A percentile compares a stretch with the other conserved stretches of the same genome.
Conservation (phyloP, 768 basidiomycete species). For the Phanerodontia chrysosporium region DNA sequence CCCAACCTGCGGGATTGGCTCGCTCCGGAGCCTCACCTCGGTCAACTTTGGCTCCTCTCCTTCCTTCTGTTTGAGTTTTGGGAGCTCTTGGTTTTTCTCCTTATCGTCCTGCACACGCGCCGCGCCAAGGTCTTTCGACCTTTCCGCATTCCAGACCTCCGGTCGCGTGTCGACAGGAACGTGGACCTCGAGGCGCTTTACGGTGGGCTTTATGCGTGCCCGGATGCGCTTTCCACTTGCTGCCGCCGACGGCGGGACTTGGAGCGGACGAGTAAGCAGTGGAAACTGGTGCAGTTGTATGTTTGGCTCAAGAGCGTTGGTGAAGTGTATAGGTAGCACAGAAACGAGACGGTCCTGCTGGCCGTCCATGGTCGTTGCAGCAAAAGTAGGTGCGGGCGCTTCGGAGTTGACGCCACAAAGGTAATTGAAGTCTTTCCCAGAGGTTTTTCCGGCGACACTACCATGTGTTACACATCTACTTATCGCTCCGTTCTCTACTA, state of each 20-base stretch:
- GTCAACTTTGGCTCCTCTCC: constrained; percentile 59
- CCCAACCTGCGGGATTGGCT: constrained; percentile 61
- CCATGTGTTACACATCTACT: too few relatives aligned
- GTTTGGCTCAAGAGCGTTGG: constrained; percentile 55
- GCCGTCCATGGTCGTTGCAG: constrained; percentile 9
- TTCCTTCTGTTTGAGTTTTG: constrained; percentile 37
- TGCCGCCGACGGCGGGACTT: constrained; percentile 70
- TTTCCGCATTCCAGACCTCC: constrained; percentile 79
- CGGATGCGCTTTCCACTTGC: constrained; percentile 72
- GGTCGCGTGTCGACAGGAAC: constrained; percentile 76
- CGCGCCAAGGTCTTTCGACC: constrained; percentile 58
- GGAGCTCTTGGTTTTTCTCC: constrained; percentile 65
- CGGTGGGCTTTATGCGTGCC: constrained; percentile 64
- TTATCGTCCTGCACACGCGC: constrained; percentile 71
- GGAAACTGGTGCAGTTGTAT: constrained; percentile 83
- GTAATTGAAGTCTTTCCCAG: too few relatives aligned
- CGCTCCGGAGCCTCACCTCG: constrained; percentile 71
- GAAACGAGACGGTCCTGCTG: constrained; percentile 59
- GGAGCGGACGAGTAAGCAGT: constrained; percentile 66
- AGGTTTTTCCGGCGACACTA: too few relatives aligned
- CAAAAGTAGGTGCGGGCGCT: background rate
- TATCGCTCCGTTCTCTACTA: too few relatives aligned
- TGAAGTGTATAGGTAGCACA: constrained; percentile 69
- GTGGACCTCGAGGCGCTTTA: constrained; percentile 68
- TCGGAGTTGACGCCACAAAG: background rate